Conservation (phyloP, 1,284 basidiomycete species). For the Tilletia caries region DNA sequence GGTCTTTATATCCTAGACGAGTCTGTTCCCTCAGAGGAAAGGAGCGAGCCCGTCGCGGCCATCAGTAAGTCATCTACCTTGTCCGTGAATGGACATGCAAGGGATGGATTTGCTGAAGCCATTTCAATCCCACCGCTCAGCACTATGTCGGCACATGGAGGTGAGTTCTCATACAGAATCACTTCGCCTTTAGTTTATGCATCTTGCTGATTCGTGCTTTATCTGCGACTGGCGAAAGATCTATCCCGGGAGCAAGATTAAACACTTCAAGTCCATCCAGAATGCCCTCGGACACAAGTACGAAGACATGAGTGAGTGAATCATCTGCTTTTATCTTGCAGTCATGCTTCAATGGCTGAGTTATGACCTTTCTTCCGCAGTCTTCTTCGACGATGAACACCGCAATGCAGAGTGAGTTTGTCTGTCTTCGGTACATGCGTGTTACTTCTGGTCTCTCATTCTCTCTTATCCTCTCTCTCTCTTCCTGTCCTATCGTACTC, state of each 20-base stretch:
- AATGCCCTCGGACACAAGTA: slow-evolving; percentile 36
- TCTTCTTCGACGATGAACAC: slow-evolving; percentile 51
- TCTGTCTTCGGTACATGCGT: too few species aligned
- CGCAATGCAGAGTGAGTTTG: slow-evolving; percentile 25
- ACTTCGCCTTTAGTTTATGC: background rate
- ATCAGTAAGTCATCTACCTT: background rate
- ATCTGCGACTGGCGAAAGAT: slow-evolving; percentile 25
- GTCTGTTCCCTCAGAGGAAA: background rate
- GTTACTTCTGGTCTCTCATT: too few species aligned
- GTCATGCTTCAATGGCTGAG: background rate
- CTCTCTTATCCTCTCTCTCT: background rate
- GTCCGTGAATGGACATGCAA: too few species aligned
- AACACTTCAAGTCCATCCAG: slow-evolving; percentile 41
- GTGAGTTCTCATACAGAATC: background rate
- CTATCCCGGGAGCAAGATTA: slow-evolving; percentile 48
- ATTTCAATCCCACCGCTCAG: background rate
- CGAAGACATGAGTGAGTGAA: slow-evolving; percentile 36
- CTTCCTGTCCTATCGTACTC: background rate
- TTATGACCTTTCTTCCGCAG: background rate
- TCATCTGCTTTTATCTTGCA: background rate
- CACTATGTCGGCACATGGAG: slow-evolving; percentile 9
- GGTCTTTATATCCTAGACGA: background rate
- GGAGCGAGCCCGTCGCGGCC: background rate
- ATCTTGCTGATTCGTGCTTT: background rate
- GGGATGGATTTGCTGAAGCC: too few species aligned